Evolutionary conservation across 371 early-diverging fungal genomes (phyloP).

Genomic region (Mucor indicus): DNA sequence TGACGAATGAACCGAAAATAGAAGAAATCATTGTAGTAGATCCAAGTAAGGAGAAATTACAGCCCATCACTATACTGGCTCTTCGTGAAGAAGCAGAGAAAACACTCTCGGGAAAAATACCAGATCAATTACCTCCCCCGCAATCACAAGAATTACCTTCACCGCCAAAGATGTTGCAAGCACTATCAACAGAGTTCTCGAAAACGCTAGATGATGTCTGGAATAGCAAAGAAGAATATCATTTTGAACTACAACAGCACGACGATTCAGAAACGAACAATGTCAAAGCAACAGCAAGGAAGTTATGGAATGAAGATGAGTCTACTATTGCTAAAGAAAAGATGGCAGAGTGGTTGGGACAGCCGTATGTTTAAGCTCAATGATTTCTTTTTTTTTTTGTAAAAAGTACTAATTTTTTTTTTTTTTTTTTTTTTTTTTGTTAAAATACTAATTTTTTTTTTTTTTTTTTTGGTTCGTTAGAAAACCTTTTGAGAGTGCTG

Average conservation of each 20-base stretch:
- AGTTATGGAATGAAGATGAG: constrained; percentile 27
- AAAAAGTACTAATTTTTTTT: no score
- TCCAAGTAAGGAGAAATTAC: constrained; percentile 8
- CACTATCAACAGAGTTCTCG: constrained; percentile 8
- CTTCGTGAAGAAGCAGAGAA: constrained; percentile 15
- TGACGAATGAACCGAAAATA: not conserved
- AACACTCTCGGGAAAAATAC: not conserved
- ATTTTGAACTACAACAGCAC: constrained; percentile 5
- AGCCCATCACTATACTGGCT: no score
- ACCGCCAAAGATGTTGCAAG: not conserved
- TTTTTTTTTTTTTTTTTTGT: not conserved
- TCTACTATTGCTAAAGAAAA: constrained; percentile 18
- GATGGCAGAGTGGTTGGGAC: constrained; percentile 32
- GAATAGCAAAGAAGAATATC: constrained; percentile 4
- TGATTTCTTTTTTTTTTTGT: no score
- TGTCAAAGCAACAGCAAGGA: constrained; percentile 7
- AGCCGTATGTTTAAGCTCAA: constrained; percentile 17
- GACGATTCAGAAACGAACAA: constrained; percentile 1
- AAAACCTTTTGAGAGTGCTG: constrained; percentile 49
- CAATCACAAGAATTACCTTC: not conserved
- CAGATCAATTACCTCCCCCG: not conserved
- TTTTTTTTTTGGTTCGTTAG: constrained; percentile 2
- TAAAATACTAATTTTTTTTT: not conserved
- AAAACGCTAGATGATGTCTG: constrained; percentile 24
- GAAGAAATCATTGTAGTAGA: constrained; percentile 9